Conservation (phyloP, 768 basidiomycete genomes). For the Suillus clintonianus region DNA sequence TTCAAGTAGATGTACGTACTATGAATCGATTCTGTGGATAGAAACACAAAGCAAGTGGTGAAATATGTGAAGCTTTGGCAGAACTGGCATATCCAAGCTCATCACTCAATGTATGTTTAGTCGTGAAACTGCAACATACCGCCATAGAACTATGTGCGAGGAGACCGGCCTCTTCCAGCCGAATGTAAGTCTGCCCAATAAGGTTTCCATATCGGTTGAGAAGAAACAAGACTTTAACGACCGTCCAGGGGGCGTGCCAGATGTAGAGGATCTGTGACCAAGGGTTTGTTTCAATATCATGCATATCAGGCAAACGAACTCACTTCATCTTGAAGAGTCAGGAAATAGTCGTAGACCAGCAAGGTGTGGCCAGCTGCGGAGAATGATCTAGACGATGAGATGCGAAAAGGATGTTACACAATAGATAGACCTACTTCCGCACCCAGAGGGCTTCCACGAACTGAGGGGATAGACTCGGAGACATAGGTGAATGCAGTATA, state of each 20-base stretch:
- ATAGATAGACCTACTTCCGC: slow-evolving; percentile 4
- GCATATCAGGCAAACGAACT: not conserved
- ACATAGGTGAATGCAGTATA: slow-evolving; percentile 1
- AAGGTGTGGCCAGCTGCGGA: slow-evolving; percentile 9
- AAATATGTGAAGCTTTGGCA: not conserved
- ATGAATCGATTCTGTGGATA: slow-evolving; percentile 6
- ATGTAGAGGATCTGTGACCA: slow-evolving; percentile 14
- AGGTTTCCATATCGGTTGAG: slow-evolving; percentile 20
- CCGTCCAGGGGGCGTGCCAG: slow-evolving; percentile 16
- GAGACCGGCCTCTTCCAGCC: slow-evolving; percentile 7
- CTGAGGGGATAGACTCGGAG: not conserved
- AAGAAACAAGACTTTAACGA: slow-evolving; percentile 12
- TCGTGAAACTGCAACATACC: not conserved
- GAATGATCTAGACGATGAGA: slow-evolving; percentile 6
- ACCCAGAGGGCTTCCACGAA: slow-evolving; percentile 6
- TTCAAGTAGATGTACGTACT: not conserved
- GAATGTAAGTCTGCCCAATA: slow-evolving; percentile 10
- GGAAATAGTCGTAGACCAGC: slow-evolving; percentile 16
- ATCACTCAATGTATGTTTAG: not conserved
- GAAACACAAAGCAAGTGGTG: not conserved
- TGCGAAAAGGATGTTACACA: not conserved
- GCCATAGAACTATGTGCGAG: not conserved
- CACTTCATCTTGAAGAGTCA: slow-evolving; percentile 18
- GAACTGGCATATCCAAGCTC: not conserved
- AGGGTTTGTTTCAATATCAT: not conserved